A percentile compares a stretch with the other conserved stretches of the same genome.
Evolutionary conservation across 495 filamentous ascomycete species (phyloP).

Genomic region (Penicillium longicatenatum): DNA sequence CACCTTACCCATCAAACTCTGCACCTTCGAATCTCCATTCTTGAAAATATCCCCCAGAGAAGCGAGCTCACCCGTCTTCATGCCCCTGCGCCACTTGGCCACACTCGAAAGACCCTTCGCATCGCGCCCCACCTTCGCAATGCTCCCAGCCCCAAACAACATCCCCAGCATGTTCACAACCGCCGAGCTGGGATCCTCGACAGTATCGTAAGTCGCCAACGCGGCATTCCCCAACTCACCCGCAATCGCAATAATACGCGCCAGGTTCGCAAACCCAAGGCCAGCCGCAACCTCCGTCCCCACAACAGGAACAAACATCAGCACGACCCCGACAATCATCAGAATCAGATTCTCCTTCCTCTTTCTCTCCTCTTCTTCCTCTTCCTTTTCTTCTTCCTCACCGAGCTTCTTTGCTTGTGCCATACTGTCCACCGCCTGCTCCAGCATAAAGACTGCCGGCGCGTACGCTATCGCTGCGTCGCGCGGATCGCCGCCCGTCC

Average conservation of each 20-base stretch:
- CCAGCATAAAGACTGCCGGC: not conserved
- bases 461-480: not conserved
- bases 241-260: not conserved
- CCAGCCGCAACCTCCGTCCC: no score
- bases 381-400: not conserved
- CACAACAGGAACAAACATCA: no score
- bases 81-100: not conserved
- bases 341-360: not conserved
- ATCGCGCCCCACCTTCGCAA: not conserved
- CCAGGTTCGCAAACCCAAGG: no score
- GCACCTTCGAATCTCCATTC: not conserved
- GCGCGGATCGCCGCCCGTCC: not conserved
- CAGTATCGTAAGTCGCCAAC: conserved; percentile 1
- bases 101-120: not conserved
- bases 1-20: not conserved
- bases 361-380: not conserved
- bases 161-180: not conserved
- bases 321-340: not conserved
- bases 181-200: not conserved
- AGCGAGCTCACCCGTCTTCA: not conserved
- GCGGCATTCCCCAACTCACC: conserved; percentile 8
- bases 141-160: not conserved
- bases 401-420: not conserved
- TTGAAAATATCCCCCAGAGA: conserved; percentile 1
- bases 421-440: not conserved